Base-by-base conservation (phyloP, 768 basidiomycete species). In the Tylopilus intermedius region DNA sequence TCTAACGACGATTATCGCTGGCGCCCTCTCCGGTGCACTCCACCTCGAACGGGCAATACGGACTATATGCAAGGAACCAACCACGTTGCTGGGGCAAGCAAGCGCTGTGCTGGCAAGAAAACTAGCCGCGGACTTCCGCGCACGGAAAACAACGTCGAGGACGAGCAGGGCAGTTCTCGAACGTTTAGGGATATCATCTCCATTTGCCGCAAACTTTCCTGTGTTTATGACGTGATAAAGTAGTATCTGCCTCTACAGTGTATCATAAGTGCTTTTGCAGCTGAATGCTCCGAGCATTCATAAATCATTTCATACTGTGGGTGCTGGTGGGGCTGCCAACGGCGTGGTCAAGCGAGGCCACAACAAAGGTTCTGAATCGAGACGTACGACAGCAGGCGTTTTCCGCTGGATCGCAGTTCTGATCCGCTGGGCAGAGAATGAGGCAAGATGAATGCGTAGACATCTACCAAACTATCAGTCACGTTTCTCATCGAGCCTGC, bases 311-410 rank as follows among this genome's bases (percentile, higher is more conserved):
- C 61, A 82, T 22, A 76, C 83, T 18, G 77, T 72, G 2, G 66
- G 55, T 15, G 71, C 30, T 5, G 76, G 73, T 32, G 82, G 81
- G 33, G 82, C 78, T 81, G 55, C 22, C 53, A 54, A 57, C 14
- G 24, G 45, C 4, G 15, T 50, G 4, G 47, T 60, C 54, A 59
- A 50, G 9, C 15, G 13, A 15, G 24, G 49, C 6, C 2, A 47
- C 14, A 42, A 47, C 14, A 42, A 26, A 41, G 21, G 9, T 26
- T 38, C 47, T 40, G 22, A n/a, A 21, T 43, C 9, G 50, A 24
- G 38, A 79, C 88, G 73, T 67, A 90, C 88, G 88, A 66, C 88
- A 91, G 66, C 89, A 91, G 1, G 86, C 81, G 56, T 88, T 83
- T 62, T 88, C 83, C 27, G 67, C 66, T 13, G 83, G 82, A 60